Evolutionary conservation across 2,329 filamentous ascomycete genomes (phyloP), one percentile per base, ranked within the genome.

Genomic region (Stenocarpella maydis): DNA sequence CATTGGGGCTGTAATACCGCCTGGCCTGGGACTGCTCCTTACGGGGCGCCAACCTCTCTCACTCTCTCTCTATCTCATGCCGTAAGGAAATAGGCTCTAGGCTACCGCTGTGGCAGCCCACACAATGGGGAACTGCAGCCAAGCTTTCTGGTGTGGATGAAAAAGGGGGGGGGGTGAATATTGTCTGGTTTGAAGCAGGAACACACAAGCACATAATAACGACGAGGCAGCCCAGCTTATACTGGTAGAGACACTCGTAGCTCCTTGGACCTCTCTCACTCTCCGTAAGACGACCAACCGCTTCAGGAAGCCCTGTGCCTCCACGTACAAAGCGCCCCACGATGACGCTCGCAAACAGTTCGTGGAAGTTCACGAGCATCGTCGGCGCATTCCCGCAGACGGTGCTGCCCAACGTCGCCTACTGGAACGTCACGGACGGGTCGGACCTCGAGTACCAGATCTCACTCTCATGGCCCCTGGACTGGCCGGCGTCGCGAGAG

Each of bases 291-390:
- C 12, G 54, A n/a, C 15, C 37, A 41, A 14, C 47, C 24, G 58
- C 7, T 28, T 2, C 19, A 49, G 8, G 28, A 34, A 34, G 31
- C 4, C 31, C 9, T 14, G 2, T n/a, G 21, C 54, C 17, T 15
- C 1, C 12, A 47, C 14, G 15, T 37, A 17, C 19, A 19, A n/a
- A 45, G 24, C 19, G 19, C 28, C 31, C 9, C 19, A 67, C 21
- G 34, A 69, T 69, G 67, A 24, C 67, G 21, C 61, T 66, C 31
- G 24, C 60, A 28, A 69, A 69, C 19, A 58, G 50, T 81, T 78
- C 28, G 75, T 76, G 71, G 71, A 67, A 45, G 2, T 72, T 72
- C 45, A 65, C 64, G n/a, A 68, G 68, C 3, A 67, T 72, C 26
- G 53, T 72, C 19, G 49, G 65, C 4, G 34, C 65, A 6, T 70